Conservation (phyloP, 495 filamentous ascomycete species). For the Chaetomidium leptoderma region DNA sequence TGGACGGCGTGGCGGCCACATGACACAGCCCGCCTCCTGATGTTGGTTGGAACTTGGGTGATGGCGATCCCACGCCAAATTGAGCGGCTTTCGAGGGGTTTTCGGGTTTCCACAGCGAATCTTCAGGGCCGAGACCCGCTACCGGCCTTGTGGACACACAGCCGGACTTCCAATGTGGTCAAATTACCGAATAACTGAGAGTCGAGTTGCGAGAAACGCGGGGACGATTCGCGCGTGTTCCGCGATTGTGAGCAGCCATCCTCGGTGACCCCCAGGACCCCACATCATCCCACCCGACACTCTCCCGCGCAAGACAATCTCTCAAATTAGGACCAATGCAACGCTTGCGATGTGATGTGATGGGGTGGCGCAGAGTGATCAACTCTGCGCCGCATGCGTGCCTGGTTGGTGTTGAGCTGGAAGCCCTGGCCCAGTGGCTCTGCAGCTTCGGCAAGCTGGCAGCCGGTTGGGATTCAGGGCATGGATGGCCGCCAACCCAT, state of each 20-base stretch:
- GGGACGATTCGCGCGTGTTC: neutral
- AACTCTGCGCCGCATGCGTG: constrained; percentile 9
- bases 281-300: neutral
- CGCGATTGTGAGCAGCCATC: neutral
- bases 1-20: constrained; percentile 16
- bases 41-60: neutral
- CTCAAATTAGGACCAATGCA: constrained; percentile 16
- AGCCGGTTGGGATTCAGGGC: neutral
- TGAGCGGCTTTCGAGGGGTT: neutral
- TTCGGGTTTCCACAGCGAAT: constrained; percentile 1
- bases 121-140: neutral
- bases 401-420: constrained; percentile 9
- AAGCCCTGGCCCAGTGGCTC: constrained; percentile 2
- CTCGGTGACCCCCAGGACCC: constrained; percentile 8
- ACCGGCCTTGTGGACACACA: neutral
- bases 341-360: constrained; percentile 19
- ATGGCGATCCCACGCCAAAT: neutral
- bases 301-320: neutral
- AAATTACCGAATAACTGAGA: neutral
- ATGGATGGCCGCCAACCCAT: neutral
- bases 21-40: constrained; percentile 8
- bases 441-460: neutral
- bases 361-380: constrained; percentile 9
- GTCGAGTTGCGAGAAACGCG: neutral
- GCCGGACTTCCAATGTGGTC: neutral